Percentiles rank a stretch among this genome's conserved stretches.
phyloP scores from a whole-genome alignment of 1,284 basidiomycete species.

The Dichomitus squalens region DNA sequence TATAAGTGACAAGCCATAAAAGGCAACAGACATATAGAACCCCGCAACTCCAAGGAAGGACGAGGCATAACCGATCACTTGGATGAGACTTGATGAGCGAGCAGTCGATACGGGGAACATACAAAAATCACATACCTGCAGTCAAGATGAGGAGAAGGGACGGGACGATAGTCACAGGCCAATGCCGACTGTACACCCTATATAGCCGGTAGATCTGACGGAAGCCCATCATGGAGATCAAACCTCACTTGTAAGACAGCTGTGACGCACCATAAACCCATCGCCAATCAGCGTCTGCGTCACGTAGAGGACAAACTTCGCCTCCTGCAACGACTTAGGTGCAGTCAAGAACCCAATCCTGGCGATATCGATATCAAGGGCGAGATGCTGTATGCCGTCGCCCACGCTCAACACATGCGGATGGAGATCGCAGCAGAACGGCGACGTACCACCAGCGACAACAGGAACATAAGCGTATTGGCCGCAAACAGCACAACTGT shows the following conservation, averaged over 20 bases:
- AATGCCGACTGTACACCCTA: constrained; percentile 2
- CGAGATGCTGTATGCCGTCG: background rate
- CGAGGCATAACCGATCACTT: constrained; percentile 10
- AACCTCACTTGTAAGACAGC: background rate
- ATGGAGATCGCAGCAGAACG: background rate
- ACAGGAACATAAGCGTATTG: constrained; percentile 7
- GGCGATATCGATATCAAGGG: constrained; percentile 1
- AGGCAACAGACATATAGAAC: constrained; percentile 14
- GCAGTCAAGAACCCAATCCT: background rate
- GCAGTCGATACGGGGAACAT: background rate
- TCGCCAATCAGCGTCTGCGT: constrained; percentile 8
- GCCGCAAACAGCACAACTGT: constrained; percentile 3
- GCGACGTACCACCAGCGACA: constrained; percentile 3
- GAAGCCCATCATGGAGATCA: background rate
- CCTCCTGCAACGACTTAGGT: background rate
- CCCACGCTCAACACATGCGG: background rate
- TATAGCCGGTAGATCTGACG: constrained; percentile 8
- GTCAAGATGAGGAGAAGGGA: background rate
- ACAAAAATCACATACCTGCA: background rate
- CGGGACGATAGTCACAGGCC: constrained; percentile 3
- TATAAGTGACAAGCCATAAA: constrained; percentile 7
- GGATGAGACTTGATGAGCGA: background rate
- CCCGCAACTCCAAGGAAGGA: constrained; percentile 8
- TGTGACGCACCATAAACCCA: constrained; percentile 6
- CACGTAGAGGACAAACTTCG: constrained; percentile 6